phyloP scores from a whole-genome alignment of 2,329 filamentous ascomycete genomes.

The Meredithiella fracta region DNA sequence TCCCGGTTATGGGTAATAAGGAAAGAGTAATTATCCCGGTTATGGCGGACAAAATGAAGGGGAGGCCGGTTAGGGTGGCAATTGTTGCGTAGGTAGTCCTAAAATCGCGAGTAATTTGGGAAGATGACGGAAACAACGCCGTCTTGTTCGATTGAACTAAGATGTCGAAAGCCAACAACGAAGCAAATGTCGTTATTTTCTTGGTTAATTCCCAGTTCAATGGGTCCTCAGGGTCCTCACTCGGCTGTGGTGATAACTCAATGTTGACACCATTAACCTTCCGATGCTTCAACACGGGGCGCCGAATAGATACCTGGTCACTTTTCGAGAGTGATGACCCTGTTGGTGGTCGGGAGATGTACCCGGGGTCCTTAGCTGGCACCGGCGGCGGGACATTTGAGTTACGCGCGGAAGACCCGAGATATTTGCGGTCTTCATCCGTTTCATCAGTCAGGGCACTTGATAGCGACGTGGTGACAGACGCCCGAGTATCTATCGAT shows the following conservation, averaged over 20 bases:
- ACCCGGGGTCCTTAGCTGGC: slow-evolving; percentile 12
- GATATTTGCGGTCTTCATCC: background rate
- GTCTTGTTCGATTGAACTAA: slow-evolving; percentile 38
- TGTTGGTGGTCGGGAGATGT: slow-evolving; percentile 3
- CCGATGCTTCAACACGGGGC: background rate
- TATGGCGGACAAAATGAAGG: slow-evolving; percentile 33
- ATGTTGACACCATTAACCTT: slow-evolving; percentile 21
- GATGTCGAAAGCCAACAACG: slow-evolving; percentile 31
- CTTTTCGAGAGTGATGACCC: background rate
- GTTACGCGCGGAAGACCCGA: background rate
- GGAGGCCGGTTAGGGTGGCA: slow-evolving; percentile 35
- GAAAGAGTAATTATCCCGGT: slow-evolving; percentile 28
- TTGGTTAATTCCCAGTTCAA: slow-evolving; percentile 41
- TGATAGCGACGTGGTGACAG: background rate
- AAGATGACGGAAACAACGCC: slow-evolving; percentile 32
- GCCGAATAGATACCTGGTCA: background rate
- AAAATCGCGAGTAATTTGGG: slow-evolving; percentile 26
- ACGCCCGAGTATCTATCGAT: background rate
- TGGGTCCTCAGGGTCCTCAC: slow-evolving; percentile 36
- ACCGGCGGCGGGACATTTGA: slow-evolving; percentile 10
- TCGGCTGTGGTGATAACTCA: slow-evolving; percentile 39
- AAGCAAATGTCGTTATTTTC: slow-evolving; percentile 31
- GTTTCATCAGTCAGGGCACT: background rate
- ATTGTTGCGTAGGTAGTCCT: slow-evolving; percentile 30
- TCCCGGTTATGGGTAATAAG: slow-evolving; percentile 32